A percentile compares a stretch with the other conserved stretches of the same genome.
Evolutionary conservation across 1,139 yeast genomes (phyloP).

Genomic region (Scheffersomyces insectosa): DNA sequence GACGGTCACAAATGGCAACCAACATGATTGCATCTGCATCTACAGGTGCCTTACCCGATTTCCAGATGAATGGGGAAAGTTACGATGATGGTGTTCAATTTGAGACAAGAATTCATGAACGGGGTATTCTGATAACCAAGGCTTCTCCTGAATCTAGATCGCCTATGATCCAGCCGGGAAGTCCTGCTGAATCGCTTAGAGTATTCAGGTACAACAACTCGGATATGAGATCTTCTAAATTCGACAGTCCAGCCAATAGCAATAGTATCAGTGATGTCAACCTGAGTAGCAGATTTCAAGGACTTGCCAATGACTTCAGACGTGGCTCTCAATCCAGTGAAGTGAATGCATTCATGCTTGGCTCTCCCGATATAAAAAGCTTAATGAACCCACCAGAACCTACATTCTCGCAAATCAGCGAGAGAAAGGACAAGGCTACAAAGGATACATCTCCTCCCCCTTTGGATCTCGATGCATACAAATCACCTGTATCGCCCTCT

Average conservation of each 20-base stretch:
- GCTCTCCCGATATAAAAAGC: conserved; percentile 10
- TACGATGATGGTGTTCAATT: not conserved
- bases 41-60: no score
- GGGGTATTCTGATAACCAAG: conserved; percentile 4
- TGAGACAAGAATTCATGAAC: conserved; percentile 1
- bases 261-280: no score
- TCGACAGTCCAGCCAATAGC: not conserved
- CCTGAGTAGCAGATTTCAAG: no score
- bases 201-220: conserved; percentile 10
- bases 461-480: conserved; percentile 7
- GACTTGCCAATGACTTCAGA: no score
- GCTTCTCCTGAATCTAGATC: not conserved
- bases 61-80: no score
- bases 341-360: conserved; percentile 2
- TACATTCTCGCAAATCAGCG: not conserved
- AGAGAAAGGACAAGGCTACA: not conserved
- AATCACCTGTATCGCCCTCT: conserved; percentile 14
- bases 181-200: conserved; percentile 6
- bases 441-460: conserved; percentile 10
- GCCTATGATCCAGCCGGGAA: not conserved
- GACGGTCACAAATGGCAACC: no score
- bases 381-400: not conserved
- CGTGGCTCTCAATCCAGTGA: no score
- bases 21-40: no score
- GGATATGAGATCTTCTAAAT: conserved; percentile 7